Conservation (phyloP, 1,284 basidiomycete species). For the Meira miltonrushii region DNA sequence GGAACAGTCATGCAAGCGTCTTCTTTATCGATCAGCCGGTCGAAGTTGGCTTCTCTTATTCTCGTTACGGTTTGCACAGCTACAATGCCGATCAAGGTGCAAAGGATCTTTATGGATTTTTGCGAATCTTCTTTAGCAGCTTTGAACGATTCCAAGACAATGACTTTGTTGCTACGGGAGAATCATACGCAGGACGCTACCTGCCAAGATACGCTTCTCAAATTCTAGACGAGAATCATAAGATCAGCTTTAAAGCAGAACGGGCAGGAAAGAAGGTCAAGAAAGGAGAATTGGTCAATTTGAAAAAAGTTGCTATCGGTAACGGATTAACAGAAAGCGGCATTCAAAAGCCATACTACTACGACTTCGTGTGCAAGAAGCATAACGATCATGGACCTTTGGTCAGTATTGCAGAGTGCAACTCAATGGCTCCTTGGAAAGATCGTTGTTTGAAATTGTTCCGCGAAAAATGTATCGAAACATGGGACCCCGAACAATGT, state of each 20-base stretch:
- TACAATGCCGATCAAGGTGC: constrained; percentile 51
- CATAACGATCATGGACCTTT: constrained; percentile 25
- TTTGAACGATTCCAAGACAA: constrained; percentile 46
- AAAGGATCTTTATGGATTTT: constrained; percentile 51
- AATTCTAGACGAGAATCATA: constrained; percentile 69
- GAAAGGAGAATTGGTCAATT: constrained; percentile 59
- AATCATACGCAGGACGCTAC: constrained; percentile 63
- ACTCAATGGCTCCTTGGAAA: constrained; percentile 14
- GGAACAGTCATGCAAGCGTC: constrained; percentile 65
- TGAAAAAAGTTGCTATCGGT: constrained; percentile 75
- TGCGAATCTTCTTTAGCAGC: constrained; percentile 53
- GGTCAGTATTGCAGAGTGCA: constrained; percentile 34
- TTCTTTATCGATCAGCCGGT: constrained; percentile 70
- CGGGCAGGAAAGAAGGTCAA: constrained; percentile 61
- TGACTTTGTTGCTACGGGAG: constrained; percentile 42
- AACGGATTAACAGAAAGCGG: constrained; percentile 56
- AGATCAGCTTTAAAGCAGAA: constrained; percentile 53
- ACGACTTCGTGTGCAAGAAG: constrained; percentile 39
- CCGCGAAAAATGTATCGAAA: constrained; percentile 7
- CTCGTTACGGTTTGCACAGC: constrained; percentile 60
- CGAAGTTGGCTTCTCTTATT: constrained; percentile 68
- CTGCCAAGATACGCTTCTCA: constrained; percentile 74
- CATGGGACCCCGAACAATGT: constrained; percentile 24
- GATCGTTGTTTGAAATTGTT: constrained; percentile 14
- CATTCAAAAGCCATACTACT: constrained; percentile 30